phyloP scores from a whole-genome alignment of 495 filamentous ascomycete species.

The Hypomontagnella monticulosa region DNA sequence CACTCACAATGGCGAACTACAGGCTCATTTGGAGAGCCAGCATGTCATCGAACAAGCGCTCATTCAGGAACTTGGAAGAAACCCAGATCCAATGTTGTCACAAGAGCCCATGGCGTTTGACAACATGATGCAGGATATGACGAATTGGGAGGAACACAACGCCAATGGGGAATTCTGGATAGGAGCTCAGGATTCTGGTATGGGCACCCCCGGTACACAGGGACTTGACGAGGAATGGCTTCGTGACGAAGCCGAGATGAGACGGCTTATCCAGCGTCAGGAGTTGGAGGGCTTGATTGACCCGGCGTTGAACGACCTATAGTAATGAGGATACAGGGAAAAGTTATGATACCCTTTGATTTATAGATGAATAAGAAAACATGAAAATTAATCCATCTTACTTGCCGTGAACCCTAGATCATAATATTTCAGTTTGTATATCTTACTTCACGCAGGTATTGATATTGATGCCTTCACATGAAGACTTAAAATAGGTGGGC shows the following conservation, averaged over 20 bases:
- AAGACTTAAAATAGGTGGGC: no score
- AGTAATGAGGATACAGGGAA: slow-evolving; percentile 3
- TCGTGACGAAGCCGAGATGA: slow-evolving; percentile 40
- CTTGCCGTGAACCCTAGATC: no score
- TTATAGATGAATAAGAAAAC: slow-evolving; percentile 13
- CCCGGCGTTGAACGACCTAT: slow-evolving; percentile 22
- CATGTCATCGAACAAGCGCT: slow-evolving; percentile 40
- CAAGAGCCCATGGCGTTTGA: slow-evolving; percentile 25
- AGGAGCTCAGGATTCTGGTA: slow-evolving; percentile 33
- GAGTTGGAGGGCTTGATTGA: slow-evolving; percentile 38
- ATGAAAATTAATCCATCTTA: no score
- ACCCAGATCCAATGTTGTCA: not conserved
- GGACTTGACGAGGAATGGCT: slow-evolving; percentile 29
- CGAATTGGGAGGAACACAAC: slow-evolving; percentile 11
- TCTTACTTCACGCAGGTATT: no score
- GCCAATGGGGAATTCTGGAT: slow-evolving; percentile 57
- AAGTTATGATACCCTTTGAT: slow-evolving; percentile 44
- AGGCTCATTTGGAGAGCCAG: slow-evolving; percentile 66
- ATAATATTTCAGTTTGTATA: no score
- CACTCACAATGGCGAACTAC: slow-evolving; percentile 71
- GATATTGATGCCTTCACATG: no score
- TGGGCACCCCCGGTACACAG: not conserved
- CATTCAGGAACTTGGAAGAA: slow-evolving; percentile 31
- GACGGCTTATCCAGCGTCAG: slow-evolving; percentile 18
- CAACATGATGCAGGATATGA: slow-evolving; percentile 3